Base-by-base conservation (phyloP, 257 asterid species). In the Lithospermum erythrorhizon region DNA sequence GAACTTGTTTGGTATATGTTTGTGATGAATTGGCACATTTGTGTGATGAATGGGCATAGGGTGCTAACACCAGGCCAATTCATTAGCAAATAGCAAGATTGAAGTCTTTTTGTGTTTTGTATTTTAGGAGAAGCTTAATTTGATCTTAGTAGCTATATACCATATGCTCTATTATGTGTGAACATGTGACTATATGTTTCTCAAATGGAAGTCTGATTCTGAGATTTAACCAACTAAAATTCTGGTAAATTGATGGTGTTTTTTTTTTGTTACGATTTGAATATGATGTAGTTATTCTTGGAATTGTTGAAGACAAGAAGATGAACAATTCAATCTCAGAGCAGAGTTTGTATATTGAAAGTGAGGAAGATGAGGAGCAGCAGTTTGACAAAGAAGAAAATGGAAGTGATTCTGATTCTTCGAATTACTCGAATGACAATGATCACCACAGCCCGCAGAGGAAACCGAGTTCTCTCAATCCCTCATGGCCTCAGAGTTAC, bases 401-500 rank as follows among this genome's bases (percentile, higher is more conserved):
- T 58, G 85, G 86, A 2, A 77, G 79, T 75, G 87, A 80, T 49
- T 79, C 93, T 6, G 95, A 88, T 68, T 76, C 79, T 19, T 88
- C 86, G 8, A 70, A 58, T 67, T 76, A 75, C 60, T 72, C 79
- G 19, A 73, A 62, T 37, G 94, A 86, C 51, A 72, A 76, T 48
- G 77, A 67, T 19, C 45, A 68, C 19, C 66, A 69, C 25, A 67
- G 59, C 19, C 80, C 67, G 15, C 84, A 70, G 53, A 74, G 87
- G 72, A 76, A 68, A 52, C 74, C 76, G 22, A 60, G 55, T 63
- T 83, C 94, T 45, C 58, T 78, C 71, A 74, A 68, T 29, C 69
- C 86, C 52, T 72, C 90, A 57, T 90, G 97, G 97, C 97, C 97
- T 81, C 97, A 87, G 62, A 90, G 96, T 85, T 90, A 87, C 77